Conservation (phyloP, 1,284 basidiomycete species). For the Fomitopsis betulina region DNA sequence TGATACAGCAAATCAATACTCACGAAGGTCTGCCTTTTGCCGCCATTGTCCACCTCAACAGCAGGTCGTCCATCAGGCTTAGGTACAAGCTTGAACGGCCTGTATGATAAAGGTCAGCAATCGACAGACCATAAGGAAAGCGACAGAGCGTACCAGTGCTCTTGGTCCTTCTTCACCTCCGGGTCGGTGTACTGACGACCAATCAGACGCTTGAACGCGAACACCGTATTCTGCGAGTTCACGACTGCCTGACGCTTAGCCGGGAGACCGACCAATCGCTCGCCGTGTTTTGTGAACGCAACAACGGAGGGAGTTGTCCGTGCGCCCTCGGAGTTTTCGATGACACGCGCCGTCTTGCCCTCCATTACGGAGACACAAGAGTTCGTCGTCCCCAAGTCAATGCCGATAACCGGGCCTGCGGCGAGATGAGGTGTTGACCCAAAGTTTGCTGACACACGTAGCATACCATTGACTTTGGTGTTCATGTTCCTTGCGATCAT, state of each 20-base stretch:
- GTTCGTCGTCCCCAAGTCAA: constrained; percentile 86
- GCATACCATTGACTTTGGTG: constrained; percentile 72
- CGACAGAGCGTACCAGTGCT: constrained; percentile 54
- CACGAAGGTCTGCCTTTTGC: constrained; percentile 65
- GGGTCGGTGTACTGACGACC: constrained; percentile 92
- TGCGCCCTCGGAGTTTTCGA: constrained; percentile 97
- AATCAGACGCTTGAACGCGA: constrained; percentile 96
- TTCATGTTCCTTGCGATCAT: constrained; percentile 80
- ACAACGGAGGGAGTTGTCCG: constrained; percentile 98
- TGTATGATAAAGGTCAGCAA: constrained; percentile 21
- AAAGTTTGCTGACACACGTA: background rate
- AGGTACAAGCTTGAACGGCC: constrained; percentile 81
- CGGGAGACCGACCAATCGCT: constrained; percentile 92
- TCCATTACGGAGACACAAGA: constrained; percentile 96
- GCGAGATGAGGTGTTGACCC: background rate
- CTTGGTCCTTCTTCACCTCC: constrained; percentile 90
- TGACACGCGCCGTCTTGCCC: constrained; percentile 90
- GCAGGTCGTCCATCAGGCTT: constrained; percentile 70
- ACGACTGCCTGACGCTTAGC: constrained; percentile 98
- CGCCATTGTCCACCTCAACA: constrained; percentile 77
- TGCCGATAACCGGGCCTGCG: constrained; percentile 76
- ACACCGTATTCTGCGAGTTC: constrained; percentile 92
- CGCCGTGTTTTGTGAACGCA: constrained; percentile 95
- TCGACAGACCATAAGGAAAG: background rate
- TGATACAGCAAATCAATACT: constrained; percentile 24